These are phyloP conservation scores for Entomortierella lignicola DNA, from an alignment of 192 early-diverging fungal genomes.

Conservation along the genomic window DNA sequence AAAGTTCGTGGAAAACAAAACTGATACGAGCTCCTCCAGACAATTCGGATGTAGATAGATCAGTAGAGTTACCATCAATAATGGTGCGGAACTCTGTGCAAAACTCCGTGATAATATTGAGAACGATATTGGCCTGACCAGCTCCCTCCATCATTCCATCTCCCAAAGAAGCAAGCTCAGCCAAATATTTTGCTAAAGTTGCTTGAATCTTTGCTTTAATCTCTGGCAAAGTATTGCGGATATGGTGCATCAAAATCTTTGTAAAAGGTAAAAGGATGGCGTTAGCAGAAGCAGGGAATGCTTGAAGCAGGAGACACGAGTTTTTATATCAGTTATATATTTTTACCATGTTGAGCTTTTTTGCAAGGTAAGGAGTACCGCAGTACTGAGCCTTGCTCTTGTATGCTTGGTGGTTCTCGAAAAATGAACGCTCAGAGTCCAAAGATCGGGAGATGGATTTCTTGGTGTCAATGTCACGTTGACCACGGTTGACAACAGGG, in stretches of 20 bases:
- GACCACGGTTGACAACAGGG: constrained; percentile 99
- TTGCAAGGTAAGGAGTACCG: constrained; percentile 98
- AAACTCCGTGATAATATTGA: constrained; percentile 99
- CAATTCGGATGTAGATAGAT: constrained; percentile 94
- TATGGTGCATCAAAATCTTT: constrained; percentile 99
- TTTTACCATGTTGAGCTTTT: constrained; percentile 93
- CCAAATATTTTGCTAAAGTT: constrained; percentile 84
- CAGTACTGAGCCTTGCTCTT: constrained; percentile 98
- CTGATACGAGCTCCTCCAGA: constrained; percentile 98
- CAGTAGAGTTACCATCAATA: constrained; percentile 95
- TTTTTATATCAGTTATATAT: background rate
- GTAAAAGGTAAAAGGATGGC: background rate
- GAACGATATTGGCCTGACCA: constrained; percentile 85
- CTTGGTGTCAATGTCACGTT: constrained; percentile 95
- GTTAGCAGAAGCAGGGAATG: background rate
- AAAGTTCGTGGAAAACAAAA: constrained; percentile 99
- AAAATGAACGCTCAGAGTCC: constrained; percentile 91
- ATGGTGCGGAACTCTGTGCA: constrained; percentile 96
- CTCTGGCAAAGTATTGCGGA: constrained; percentile 96
- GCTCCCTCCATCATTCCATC: constrained; percentile 88
- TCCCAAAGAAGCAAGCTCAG: constrained; percentile 90
- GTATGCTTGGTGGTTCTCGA: constrained; percentile 96
- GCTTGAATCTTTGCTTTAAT: constrained; percentile 97
- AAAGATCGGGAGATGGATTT: constrained; percentile 90
- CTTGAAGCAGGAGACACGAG: too few species aligned